phyloP scores from a whole-genome alignment of 495 filamentous ascomycete genomes.

The Penicillium alfredii region DNA sequence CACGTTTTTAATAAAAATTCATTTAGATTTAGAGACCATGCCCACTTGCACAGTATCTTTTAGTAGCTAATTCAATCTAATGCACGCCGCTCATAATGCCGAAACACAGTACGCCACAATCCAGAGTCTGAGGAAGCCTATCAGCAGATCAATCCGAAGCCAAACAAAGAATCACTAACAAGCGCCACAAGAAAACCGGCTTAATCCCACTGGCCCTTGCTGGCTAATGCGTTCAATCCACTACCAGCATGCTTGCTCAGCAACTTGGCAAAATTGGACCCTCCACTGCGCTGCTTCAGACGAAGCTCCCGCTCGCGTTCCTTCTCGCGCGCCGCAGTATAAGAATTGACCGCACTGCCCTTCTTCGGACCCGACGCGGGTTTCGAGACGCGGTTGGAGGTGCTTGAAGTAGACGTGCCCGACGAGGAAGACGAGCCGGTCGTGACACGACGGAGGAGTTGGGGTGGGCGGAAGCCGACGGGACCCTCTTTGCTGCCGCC shows the following conservation, averaged over 20 bases:
- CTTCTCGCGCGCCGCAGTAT: constrained; percentile 67
- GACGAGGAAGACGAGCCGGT: constrained; percentile 48
- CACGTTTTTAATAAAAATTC: too few relatives aligned
- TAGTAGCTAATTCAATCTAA: too few relatives aligned
- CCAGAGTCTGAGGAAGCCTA: too few relatives aligned
- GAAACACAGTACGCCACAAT: too few relatives aligned
- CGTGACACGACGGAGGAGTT: constrained; percentile 71
- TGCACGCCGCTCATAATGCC: too few relatives aligned
- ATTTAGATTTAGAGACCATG: too few relatives aligned
- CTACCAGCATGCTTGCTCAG: constrained; percentile 33
- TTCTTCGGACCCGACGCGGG: constrained; percentile 58
- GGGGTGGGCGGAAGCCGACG: constrained; percentile 63
- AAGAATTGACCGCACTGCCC: constrained; percentile 69
- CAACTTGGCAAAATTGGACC: constrained; percentile 32
- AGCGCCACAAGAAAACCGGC: too few relatives aligned
- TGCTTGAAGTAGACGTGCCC: constrained; percentile 22
- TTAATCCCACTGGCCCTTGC: constrained; percentile 38
- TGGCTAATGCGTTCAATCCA: constrained; percentile 29
- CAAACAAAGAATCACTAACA: too few relatives aligned
- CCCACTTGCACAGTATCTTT: too few relatives aligned
- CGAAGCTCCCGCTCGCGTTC: constrained; percentile 58
- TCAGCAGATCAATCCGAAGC: too few relatives aligned
- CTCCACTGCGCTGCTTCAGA: constrained; percentile 38
- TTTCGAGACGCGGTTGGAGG: constrained; percentile 35
- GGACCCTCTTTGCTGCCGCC: constrained; percentile 32